Evolutionary conservation across 2,329 filamentous ascomycete species (phyloP).

Genomic region (Beauveria medogensis): DNA sequence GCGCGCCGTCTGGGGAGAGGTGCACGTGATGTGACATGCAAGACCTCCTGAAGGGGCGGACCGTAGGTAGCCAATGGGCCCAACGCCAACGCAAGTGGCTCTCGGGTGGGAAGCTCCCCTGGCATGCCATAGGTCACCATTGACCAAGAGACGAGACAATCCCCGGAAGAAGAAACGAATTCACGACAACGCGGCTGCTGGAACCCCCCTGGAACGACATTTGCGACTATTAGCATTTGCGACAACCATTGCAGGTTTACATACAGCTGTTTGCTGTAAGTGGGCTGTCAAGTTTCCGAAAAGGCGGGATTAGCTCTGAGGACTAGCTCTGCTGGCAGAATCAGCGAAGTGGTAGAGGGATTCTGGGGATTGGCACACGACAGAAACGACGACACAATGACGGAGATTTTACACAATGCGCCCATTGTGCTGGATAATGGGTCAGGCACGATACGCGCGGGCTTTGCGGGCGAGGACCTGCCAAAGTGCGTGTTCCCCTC

Average conservation of each 20-base stretch:
- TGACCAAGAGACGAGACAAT: conserved; percentile 6
- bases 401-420: conserved; percentile 78
- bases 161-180: neutral
- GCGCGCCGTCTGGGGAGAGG: conserved; percentile 13
- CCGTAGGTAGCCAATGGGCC: conserved; percentile 16
- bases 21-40: conserved; percentile 25
- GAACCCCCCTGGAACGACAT: neutral
- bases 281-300: neutral
- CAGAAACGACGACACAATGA: conserved; percentile 30
- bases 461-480: conserved; percentile 91
- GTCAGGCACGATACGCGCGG: conserved; percentile 92
- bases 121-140: conserved; percentile 7
- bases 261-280: conserved; percentile 8
- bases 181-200: neutral
- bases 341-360: neutral
- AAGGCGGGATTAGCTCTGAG: conserved; percentile 2
- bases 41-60: conserved; percentile 17
- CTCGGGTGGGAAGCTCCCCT: conserved; percentile 6
- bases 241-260: neutral
- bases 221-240: neutral
- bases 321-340: neutral
- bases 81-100: conserved; percentile 15
- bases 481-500: conserved; percentile 97
- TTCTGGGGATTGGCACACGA: neutral
- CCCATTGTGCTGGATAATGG: conserved; percentile 99